Conservation (phyloP, 148 eudicot species). For the Vaccinium vitisidaea region DNA sequence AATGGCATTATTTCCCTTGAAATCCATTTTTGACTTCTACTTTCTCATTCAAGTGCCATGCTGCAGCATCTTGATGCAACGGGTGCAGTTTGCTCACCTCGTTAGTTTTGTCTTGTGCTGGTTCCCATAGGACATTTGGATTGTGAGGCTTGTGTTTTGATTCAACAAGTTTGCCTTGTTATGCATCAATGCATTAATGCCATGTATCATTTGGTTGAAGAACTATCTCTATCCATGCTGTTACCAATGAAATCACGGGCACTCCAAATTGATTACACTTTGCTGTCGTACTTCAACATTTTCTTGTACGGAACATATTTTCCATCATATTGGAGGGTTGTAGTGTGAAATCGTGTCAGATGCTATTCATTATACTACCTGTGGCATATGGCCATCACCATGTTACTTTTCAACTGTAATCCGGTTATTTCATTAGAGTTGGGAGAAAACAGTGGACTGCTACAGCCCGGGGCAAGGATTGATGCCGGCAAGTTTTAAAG, state of each 20-base stretch:
- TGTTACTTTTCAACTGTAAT: not conserved
- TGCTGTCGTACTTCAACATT: not conserved
- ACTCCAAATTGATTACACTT: not conserved
- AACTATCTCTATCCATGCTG: not conserved
- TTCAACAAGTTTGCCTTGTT: not conserved
- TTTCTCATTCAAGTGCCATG: not conserved
- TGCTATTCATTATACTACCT: not conserved
- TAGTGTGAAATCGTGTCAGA: not conserved
- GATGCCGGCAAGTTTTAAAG: constrained; percentile 76
- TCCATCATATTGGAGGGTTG: not conserved
- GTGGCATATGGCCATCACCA: not conserved
- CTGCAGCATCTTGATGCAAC: not conserved
- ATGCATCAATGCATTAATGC: not conserved
- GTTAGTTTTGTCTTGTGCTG: not conserved
- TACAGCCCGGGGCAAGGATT: constrained; percentile 71
- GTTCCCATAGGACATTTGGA: not conserved
- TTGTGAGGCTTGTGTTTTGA: not conserved
- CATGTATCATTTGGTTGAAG: not conserved
- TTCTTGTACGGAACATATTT: not conserved
- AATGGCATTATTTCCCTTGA: not conserved
- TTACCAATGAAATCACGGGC: not conserved
- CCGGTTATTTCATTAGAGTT: not conserved
- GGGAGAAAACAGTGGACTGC: constrained; percentile 37
- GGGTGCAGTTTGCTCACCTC: not conserved
- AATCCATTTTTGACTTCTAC: not conserved